A percentile compares a stretch with the other conserved stretches of the same genome.
These are phyloP conservation scores for Phaseolus coccineus DNA, from an alignment of 331 rosid species.

Conservation along the genomic window DNA sequence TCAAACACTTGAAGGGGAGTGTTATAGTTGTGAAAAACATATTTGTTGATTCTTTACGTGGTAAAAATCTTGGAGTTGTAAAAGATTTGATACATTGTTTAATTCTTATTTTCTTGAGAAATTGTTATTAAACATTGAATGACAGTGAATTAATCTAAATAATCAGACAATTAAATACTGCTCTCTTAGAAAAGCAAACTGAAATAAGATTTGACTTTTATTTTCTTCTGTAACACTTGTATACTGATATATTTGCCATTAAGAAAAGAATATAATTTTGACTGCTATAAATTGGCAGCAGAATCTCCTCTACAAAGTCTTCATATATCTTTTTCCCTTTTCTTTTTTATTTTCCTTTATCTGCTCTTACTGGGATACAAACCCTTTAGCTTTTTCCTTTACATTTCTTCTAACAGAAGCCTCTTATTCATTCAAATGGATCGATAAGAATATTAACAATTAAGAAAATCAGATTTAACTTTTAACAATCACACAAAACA, in stretches of 20 bases:
- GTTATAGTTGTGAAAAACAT: no score
- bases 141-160: no score
- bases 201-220: no score
- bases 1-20: no score
- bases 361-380: constrained; percentile 39
- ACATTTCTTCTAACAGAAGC: constrained; percentile 53
- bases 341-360: constrained; percentile 1
- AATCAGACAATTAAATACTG: no score
- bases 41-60: no score
- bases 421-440: constrained; percentile 43
- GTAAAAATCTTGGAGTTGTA: no score
- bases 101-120: no score
- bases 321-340: constrained; percentile 17
- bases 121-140: no score
- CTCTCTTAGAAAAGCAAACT: no score
- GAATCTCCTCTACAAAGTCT: constrained; percentile 49
- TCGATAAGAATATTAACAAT: not conserved
- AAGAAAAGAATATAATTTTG: constrained; percentile 37
- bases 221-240: no score
- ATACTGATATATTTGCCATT: not conserved
- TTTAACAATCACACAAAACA: constrained; percentile 32
- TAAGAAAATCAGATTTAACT: not conserved
- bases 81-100: no score
- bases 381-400: constrained; percentile 50
- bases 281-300: constrained; percentile 35